Evolutionary conservation across 2,329 filamentous ascomycete species (phyloP).

Genomic region (Arachnomyces sp.): DNA sequence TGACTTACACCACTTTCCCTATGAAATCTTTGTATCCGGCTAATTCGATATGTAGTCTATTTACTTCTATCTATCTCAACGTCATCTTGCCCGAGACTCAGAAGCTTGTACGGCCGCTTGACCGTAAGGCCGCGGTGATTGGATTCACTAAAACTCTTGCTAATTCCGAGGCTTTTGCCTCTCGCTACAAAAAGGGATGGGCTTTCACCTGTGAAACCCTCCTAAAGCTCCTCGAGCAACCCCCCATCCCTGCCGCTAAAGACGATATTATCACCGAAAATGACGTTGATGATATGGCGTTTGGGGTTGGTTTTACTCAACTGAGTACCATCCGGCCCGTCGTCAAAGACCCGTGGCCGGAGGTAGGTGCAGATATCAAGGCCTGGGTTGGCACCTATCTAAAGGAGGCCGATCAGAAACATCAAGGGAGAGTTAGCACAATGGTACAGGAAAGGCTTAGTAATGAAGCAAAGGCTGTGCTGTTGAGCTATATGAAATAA

Average conservation of each 20-base stretch:
- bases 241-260: conserved; percentile 63
- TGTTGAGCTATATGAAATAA: conserved; percentile 41
- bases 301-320: conserved; percentile 88
- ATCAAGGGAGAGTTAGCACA: conserved; percentile 60
- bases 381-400: conserved; percentile 77
- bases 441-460: conserved; percentile 67
- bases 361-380: conserved; percentile 70
- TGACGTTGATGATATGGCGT: conserved; percentile 89
- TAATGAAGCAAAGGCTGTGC: conserved; percentile 47
- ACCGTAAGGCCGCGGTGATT: conserved; percentile 88
- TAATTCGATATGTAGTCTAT: conserved; percentile 49
- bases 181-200: conserved; percentile 83
- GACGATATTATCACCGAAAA: conserved; percentile 76
- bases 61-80: conserved; percentile 74
- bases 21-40: neutral
- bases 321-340: conserved; percentile 81
- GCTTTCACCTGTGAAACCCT: conserved; percentile 81
- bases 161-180: conserved; percentile 75
- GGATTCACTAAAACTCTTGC: conserved; percentile 88
- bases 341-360: conserved; percentile 72
- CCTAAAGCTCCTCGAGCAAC: conserved; percentile 81
- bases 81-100: conserved; percentile 86
- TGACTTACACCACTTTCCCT: conserved; percentile 17
- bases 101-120: conserved; percentile 76
- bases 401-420: conserved; percentile 66